Evolutionary conservation across 2,329 filamentous ascomycete species (phyloP).

Genomic region (Fusarium irregulare): DNA sequence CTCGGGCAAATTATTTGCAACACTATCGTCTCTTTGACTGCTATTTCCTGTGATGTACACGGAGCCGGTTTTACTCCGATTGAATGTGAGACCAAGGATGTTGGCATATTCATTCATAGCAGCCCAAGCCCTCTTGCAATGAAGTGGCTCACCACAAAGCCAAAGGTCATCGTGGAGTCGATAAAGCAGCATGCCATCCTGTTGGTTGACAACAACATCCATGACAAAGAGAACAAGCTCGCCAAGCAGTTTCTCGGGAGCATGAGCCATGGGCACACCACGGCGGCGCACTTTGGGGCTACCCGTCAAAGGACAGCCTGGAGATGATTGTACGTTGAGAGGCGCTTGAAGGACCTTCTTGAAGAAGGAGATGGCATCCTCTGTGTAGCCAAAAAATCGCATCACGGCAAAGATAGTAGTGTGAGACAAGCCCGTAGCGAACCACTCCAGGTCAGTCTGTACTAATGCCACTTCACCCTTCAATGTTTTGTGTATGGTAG

Average conservation of each 20-base stretch:
- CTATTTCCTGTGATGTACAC: background rate
- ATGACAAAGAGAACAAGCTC: slow-evolving; percentile 10
- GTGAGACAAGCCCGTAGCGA: background rate
- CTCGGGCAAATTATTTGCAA: background rate
- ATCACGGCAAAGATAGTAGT: background rate
- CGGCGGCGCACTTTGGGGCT: background rate
- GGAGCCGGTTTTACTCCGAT: background rate
- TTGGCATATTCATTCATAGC: background rate
- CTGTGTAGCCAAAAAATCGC: slow-evolving; percentile 6
- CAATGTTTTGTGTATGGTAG: background rate
- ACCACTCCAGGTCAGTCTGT: slow-evolving; percentile 8
- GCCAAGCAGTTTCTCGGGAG: background rate
- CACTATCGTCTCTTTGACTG: too few relatives aligned
- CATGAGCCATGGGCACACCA: slow-evolving; percentile 3
- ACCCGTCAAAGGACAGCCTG: background rate
- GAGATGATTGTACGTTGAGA: background rate
- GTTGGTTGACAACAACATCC: slow-evolving; percentile 1
- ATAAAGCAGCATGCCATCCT: background rate
- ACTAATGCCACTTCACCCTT: background rate
- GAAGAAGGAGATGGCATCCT: background rate
- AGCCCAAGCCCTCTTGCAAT: background rate
- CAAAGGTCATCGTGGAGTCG: background rate
- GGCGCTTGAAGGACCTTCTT: background rate
- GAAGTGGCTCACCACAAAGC: background rate
- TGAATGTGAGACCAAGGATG: background rate